phyloP scores from a whole-genome alignment of 441 rosid species.

The Viola pubescens region DNA sequence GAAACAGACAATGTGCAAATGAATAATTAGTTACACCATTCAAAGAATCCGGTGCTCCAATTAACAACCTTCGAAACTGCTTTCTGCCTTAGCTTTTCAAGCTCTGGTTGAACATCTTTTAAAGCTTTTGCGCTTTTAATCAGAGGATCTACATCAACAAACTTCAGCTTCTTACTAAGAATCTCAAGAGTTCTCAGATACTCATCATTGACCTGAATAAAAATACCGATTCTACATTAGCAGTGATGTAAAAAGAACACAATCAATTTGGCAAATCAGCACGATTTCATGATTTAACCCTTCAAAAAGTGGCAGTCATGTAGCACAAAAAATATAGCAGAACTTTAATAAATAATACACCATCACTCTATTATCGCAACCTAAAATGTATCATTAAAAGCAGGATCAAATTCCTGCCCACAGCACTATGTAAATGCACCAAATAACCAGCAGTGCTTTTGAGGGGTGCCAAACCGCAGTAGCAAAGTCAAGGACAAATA shows the following conservation, averaged over 20 bases:
- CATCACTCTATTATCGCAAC: too few relatives aligned
- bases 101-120: conserved; percentile 97
- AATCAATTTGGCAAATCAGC: conserved; percentile 9
- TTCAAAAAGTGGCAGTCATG: too few relatives aligned
- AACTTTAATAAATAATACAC: background rate
- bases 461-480: too few relatives aligned
- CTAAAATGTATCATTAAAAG: too few relatives aligned
- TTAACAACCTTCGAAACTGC: conserved; percentile 83
- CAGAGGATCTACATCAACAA: conserved; percentile 67
- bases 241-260: conserved; percentile 1
- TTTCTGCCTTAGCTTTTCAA: conserved; percentile 93
- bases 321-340: too few relatives aligned
- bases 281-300: background rate
- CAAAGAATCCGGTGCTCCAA: conserved; percentile 17
- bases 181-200: conserved; percentile 84
- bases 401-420: too few relatives aligned
- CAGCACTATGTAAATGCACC: too few relatives aligned
- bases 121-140: conserved; percentile 84
- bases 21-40: conserved; percentile 10
- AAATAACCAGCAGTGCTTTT: too few relatives aligned
- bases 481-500: too few relatives aligned
- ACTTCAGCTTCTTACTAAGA: conserved; percentile 91
- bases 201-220: conserved; percentile 84
- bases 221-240: conserved; percentile 23
- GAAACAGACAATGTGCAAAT: background rate